Base-by-base conservation (phyloP, 176 grass and related monocot genomes). In the Juncus inflexus region DNA sequence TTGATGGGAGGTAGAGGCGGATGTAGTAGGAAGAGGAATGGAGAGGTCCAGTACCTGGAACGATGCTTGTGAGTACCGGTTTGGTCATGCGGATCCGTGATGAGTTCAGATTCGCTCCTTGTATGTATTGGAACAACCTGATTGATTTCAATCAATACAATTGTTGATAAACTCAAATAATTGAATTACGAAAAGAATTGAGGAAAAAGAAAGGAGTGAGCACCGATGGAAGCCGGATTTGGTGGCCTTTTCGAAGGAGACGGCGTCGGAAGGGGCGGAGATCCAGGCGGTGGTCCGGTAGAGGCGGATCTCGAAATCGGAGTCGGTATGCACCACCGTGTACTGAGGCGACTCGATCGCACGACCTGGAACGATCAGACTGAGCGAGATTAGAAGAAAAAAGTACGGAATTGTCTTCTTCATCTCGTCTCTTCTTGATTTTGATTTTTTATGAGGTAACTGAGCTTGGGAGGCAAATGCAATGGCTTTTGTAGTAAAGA, bases 51-150 rank as follows among this genome's bases (percentile, higher is more conserved):
- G 78, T 50, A 5, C 68, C 76, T 60, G 87, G 76, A 35, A 96
- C 87, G 36, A 87, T 63, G 52, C 87, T 96, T 4, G 91, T 90
- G 0, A 90, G 57, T 35, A 96, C 43, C 0, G 91, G 91, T 14
- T 69, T 82, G 37, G 87, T 96, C 91, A 96, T 90, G 19, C 87
- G 81, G 72, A 90, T 78, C 73, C 91, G 77, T 9, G 91, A 82
- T 4, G 84, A 96, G 61, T 96, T 87, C 13, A 96, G 81, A 67
- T 96, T 96, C 39, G 87, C 87, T 13, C 87, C 87, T 86, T 90
- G 86, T 45, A 90, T 76, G 84, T 89, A 89, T 37, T 96, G 91
- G 69, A 88, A 96, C 64, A 96, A 78, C 64, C 91, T 90, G 74
- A 47, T 6, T 47, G 6, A 47, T 9, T 5, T 6, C 9, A 6